phyloP scores from a whole-genome alignment of 495 filamentous ascomycete species.

The Cladorrhinum samala region DNA sequence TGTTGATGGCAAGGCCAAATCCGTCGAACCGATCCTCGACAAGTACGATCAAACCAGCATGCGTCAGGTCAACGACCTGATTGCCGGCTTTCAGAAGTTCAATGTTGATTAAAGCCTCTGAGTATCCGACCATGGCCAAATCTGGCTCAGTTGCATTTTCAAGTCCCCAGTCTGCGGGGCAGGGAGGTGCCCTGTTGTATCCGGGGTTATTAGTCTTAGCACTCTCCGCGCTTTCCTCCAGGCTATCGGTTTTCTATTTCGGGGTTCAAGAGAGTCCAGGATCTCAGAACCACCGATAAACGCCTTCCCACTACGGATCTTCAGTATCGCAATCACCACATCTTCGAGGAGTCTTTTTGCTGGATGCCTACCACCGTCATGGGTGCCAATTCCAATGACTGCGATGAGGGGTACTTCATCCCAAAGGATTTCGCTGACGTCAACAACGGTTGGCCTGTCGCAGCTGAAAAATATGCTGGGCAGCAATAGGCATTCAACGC shows the following conservation, averaged over 20 bases:
- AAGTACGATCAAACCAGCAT: conserved; percentile 33
- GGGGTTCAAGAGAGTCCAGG: conserved; percentile 46
- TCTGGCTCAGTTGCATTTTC: background rate
- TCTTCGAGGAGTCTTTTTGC: conserved; percentile 53
- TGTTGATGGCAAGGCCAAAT: conserved; percentile 5
- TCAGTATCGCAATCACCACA: conserved; percentile 45
- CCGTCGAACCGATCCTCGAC: conserved; percentile 21
- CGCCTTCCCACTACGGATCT: conserved; percentile 43
- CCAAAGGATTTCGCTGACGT: conserved; percentile 44
- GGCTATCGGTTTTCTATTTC: conserved; percentile 49
- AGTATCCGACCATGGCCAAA: background rate
- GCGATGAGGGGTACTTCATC: conserved; percentile 44
- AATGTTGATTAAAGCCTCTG: conserved; percentile 11
- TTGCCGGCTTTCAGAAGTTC: conserved; percentile 23
- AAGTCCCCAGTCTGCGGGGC: background rate
- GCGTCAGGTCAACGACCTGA: conserved; percentile 30
- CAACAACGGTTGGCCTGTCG: conserved; percentile 44
- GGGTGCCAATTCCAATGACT: conserved; percentile 47
- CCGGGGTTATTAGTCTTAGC: conserved; percentile 6
- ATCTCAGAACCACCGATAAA: conserved; percentile 43
- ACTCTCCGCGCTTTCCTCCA: conserved; percentile 54
- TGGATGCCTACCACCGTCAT: conserved; percentile 54
- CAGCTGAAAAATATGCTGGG: too few relatives aligned
- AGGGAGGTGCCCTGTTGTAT: background rate
- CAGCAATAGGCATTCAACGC: too few relatives aligned